Percentiles rank a stretch among this genome's conserved stretches.
These are phyloP conservation scores for Thoreauomyces humboldtii DNA, from an alignment of 192 early-diverging fungal genomes.

Conservation along the genomic window DNA sequence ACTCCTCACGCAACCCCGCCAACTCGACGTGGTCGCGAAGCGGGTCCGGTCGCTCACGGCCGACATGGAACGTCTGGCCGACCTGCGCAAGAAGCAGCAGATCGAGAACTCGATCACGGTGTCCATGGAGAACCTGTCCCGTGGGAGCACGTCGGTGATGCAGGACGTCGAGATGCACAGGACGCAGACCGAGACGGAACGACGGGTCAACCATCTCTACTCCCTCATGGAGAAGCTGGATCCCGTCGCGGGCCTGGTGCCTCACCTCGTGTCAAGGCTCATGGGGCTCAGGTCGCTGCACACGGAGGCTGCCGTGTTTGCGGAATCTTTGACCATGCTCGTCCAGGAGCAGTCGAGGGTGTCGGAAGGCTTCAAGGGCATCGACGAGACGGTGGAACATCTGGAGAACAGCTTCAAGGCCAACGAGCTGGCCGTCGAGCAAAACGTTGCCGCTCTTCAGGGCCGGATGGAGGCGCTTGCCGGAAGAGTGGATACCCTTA, in stretches of 20 bases:
- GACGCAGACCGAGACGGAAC: slow-evolving; percentile 34
- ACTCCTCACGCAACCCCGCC: slow-evolving; percentile 69
- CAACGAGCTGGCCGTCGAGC: slow-evolving; percentile 29
- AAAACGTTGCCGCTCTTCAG: slow-evolving; percentile 38
- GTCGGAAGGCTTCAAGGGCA: slow-evolving; percentile 58
- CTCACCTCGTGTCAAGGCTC: slow-evolving; percentile 74
- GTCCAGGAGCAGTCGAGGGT: slow-evolving; percentile 68
- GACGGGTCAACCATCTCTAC: slow-evolving; percentile 66
- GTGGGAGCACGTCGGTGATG: background rate
- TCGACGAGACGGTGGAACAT: slow-evolving; percentile 44
- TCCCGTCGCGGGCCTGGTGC: slow-evolving; percentile 73
- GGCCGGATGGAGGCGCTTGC: slow-evolving; percentile 24
- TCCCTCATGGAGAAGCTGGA: slow-evolving; percentile 72
- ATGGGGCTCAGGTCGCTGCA: slow-evolving; percentile 77
- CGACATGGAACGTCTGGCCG: slow-evolving; percentile 68
- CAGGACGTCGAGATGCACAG: slow-evolving; percentile 23
- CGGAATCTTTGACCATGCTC: slow-evolving; percentile 70
- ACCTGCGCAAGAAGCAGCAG: slow-evolving; percentile 52
- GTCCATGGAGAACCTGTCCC: background rate
- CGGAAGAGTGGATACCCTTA: slow-evolving; percentile 26
- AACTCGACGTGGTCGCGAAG: slow-evolving; percentile 60
- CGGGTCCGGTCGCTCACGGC: slow-evolving; percentile 61
- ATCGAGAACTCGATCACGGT: slow-evolving; percentile 24
- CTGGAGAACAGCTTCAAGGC: slow-evolving; percentile 30
- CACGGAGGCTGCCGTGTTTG: slow-evolving; percentile 75